Evolutionary conservation across 768 basidiomycete species (phyloP), one percentile per base, ranked within the genome.

Genomic region (Rhodotorula kratochvilovae): DNA sequence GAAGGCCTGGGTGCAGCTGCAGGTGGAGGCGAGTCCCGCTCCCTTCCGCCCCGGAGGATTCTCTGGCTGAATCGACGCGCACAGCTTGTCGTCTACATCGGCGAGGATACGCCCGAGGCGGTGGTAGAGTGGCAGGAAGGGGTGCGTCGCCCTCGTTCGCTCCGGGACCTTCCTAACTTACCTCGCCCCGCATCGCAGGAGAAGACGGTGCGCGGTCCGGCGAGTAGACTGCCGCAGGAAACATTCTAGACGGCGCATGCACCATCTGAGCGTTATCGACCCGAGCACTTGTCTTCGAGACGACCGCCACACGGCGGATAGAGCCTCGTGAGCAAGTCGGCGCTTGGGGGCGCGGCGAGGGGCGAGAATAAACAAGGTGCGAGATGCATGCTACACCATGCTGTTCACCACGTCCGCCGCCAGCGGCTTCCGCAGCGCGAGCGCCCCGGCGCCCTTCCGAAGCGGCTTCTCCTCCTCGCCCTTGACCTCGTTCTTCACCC

Each of bases 341-440:
- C 13, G 43, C 43, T 17, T 21, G 45, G 10, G 15, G 45, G 45
- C 10, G 45, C 23, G 23, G 2, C 21, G 21, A 46, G 45, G 23
- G 21, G 42, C 10, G 10, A 10, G 48, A 6, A 19, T 50, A 50
- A 19, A 25, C 35, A 58, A 58, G 56, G 11, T 39, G 17, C 25
- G 12, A 50, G 25, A 8, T 53, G 25, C 7, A n/a, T 10, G 61
- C 62, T 69, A 63, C 31, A 13, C 13, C 13, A 69, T 27, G 42
- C 63, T 70, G 48, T 77, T 77, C 46, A 77, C 29, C 16, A 78
- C 58, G 57, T 78, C 76, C 27, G 61, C 61, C 25, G 71, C 54
- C 25, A 77, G 58, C 27, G 73, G 74, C 25, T 66, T 50, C 15
- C 64, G 61, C 27, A 68, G 61, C 45, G 67, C 64, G 35, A 78